Base-by-base conservation (phyloP, 202 grass and related monocot genomes). In the Alloteropsis angusta region DNA sequence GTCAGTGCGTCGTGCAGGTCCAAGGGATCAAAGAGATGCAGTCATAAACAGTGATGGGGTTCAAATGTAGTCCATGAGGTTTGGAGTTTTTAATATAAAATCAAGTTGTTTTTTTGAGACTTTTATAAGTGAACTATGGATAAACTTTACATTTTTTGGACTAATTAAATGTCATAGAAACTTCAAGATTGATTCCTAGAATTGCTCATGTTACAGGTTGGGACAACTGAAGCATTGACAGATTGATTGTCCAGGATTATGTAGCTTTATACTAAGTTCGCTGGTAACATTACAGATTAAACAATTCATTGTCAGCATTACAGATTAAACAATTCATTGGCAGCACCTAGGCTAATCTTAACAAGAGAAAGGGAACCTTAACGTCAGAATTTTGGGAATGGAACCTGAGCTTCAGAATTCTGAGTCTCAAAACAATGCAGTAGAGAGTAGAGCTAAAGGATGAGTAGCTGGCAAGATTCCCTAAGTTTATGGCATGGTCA, bases 11-110 rank as follows among this genome's bases (percentile, higher is more conserved):
- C 90, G 93, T 82, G 84, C 87, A 60, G 90, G 86, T 49, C 82
- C 91, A 16, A 84, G 93, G 82, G 90, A 88, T 78, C 77, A 84
- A 30, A 92, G 93, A 71, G 84, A 80, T 5, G 84, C 86, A 17
- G 88, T 81, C 70, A 91, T 97, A 44, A 79, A 68, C 56, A 87
- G 81, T 72, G 88, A 93, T 75, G 90, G 4, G 28, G 2, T 82
- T 93, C n/a, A 58, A 89, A 91, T 58, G 81, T 87, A 26, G 81
- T 86, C 7, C 90, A 86, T 1, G 86, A 93, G 52, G 90, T 97
- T 69, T 97, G 93, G 90, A 54, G 62, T 65, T 88, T 91, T 17
- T 76, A 85, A 72, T 91, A 97, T 56, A 94, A 97, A 80, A 97
- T 94, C 37, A 92, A 94, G 71, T 85, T 94, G 22, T 30, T 97